Percentiles rank a stretch among this genome's conserved stretches.
Evolutionary conservation across 176 grass and related monocot species (phyloP).

Genomic region (Canna indica): DNA sequence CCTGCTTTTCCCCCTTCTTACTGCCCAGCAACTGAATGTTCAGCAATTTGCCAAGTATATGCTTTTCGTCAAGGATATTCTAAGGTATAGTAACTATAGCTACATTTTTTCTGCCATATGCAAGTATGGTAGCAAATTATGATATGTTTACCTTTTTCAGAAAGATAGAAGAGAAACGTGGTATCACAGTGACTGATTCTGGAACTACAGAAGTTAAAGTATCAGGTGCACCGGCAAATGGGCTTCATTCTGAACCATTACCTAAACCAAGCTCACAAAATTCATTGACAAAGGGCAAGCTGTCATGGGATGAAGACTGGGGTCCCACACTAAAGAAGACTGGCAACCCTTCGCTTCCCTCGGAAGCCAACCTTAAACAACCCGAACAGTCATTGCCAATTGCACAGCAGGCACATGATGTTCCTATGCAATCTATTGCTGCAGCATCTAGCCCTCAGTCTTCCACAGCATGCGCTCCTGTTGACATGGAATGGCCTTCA

Average conservation of each 20-base stretch:
- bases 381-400: constrained; percentile 25
- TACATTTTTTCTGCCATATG: not conserved
- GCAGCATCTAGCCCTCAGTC: constrained; percentile 33
- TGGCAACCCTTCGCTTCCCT: constrained; percentile 23
- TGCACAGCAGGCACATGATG: constrained; percentile 31
- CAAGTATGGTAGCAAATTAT: constrained; percentile 13
- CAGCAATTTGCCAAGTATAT: constrained; percentile 99
- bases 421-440: constrained; percentile 33
- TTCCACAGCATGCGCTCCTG: constrained; percentile 50
- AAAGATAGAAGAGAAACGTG: constrained; percentile 96
- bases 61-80: constrained; percentile 91
- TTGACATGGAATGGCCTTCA: constrained; percentile 87
- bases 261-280: constrained; percentile 34
- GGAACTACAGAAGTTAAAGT: constrained; percentile 47
- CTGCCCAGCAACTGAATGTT: constrained; percentile 72
- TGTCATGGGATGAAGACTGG: constrained; percentile 96
- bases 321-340: constrained; percentile 52
- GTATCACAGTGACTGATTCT: constrained; percentile 62
- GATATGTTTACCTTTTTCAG: constrained; percentile 29
- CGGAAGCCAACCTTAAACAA: constrained; percentile 26
- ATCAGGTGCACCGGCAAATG: constrained; percentile 59
- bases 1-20: constrained; percentile 83
- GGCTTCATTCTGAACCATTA: constrained; percentile 40
- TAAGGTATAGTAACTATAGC: constrained; percentile 42
- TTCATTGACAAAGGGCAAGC: constrained; percentile 29